Conservation (phyloP, 768 basidiomycete species). For the Pleurotus tuber-regium region DNA sequence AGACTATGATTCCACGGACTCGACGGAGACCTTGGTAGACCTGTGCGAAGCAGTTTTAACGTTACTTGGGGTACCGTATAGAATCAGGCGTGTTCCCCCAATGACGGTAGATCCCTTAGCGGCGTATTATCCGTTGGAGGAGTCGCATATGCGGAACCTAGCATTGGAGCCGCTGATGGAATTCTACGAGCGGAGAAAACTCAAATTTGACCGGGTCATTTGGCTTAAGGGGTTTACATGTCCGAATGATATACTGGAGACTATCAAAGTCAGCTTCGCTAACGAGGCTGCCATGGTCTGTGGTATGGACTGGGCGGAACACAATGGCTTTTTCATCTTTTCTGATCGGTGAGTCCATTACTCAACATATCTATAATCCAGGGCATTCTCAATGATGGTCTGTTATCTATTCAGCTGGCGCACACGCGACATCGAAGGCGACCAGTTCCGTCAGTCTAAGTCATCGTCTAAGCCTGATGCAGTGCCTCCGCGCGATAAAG, state of each 20-base stretch:
- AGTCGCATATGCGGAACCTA: slow-evolving; percentile 91
- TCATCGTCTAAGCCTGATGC: slow-evolving; percentile 88
- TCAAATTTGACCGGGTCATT: slow-evolving; percentile 87
- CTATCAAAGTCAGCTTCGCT: slow-evolving; percentile 82
- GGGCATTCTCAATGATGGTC: too few species aligned
- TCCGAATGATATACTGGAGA: slow-evolving; percentile 96
- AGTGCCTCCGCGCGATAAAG: slow-evolving; percentile 87
- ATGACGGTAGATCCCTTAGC: slow-evolving; percentile 89
- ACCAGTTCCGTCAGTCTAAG: slow-evolving; percentile 96
- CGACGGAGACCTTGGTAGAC: slow-evolving; percentile 91
- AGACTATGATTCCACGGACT: slow-evolving; percentile 94
- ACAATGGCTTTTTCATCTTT: slow-evolving; percentile 96
- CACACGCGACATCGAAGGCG: slow-evolving; percentile 96
- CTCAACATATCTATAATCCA: too few species aligned
- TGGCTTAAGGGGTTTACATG: slow-evolving; percentile 99
- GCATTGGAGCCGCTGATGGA: slow-evolving; percentile 90
- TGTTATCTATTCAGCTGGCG: slow-evolving; percentile 70
- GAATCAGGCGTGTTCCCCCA: slow-evolving; percentile 86
- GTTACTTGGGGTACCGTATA: slow-evolving; percentile 88
- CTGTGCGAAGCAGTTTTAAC: slow-evolving; percentile 94
- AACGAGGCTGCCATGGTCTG: slow-evolving; percentile 99
- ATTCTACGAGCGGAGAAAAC: slow-evolving; percentile 67
- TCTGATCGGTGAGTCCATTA: slow-evolving; percentile 91
- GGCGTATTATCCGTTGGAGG: slow-evolving; percentile 94
- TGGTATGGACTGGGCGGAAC: slow-evolving; percentile 99